Base-by-base conservation (phyloP, 805 yeast species). In the Pichia sporocuriosa region DNA sequence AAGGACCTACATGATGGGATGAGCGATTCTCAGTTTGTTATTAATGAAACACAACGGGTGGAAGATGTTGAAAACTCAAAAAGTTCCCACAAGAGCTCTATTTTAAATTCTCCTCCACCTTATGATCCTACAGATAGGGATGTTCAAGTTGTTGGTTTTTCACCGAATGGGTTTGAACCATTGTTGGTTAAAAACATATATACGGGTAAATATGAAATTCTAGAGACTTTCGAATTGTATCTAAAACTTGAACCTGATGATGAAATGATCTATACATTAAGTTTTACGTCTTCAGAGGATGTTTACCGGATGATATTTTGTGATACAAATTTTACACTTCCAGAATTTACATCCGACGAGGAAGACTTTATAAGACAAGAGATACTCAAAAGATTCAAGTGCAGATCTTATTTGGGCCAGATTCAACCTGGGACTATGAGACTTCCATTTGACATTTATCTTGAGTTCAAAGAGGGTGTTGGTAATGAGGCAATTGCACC, bases 211-310 rank as follows among this genome's bases (percentile, higher is more conserved):
- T 32, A 32, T 8, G 37, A 35, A 16, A n/a, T 43, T 3, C 32
- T 35, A 21, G 46, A 48, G 31, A 26, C 44, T 7, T 41, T 48
- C 26, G 51, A 48, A 24, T 7, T 48, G 2, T 48, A 38, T 31
- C 25, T 48, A 8, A 40, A 30, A 27, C 35, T 35, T 22, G n/a
- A 9, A n/a, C 17, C 12, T 6, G 27, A 27, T 3, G 43, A 41
- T n/a, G 16, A 9, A 3, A 23, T 15, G 11, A 23, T 34, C 10
- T 43, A 35, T 21, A 43, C 45, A 3, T 25, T 43, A 8, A n/a
- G 36, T 17, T 43, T 43, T 15, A 23, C 8, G 11, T 9, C 31
- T 10, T 25, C 42, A 2, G 37, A 36, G 4, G 40, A 41, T 28
- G 27, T 36, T 4, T 22, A 19, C 8, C 15, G 23, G 16, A n/a